Evolutionary conservation across 1,284 basidiomycete genomes (phyloP), one percentile per base, ranked within the genome.

Genomic region (Pseudozyma hubeiensis): DNA sequence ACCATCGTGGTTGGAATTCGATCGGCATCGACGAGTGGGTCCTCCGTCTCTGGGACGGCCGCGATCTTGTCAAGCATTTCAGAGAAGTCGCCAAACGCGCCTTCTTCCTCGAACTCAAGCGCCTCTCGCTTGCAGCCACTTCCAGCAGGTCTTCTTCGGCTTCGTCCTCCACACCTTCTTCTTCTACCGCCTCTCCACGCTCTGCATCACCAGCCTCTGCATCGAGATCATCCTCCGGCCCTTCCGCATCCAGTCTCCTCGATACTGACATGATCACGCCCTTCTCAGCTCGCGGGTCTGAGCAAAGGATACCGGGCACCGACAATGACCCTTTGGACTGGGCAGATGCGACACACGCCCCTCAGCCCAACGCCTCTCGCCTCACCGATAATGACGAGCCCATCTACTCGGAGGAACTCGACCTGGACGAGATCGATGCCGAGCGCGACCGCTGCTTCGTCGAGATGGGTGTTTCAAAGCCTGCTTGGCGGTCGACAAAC

Each of bases 11-110:
- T 6, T 74, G 65, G 62, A 64, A 74, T 43, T 71, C 59, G 47
- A 77, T 77, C 53, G 75, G 75, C 45, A 43, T 77, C 9, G 75
- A 77, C 24, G 75, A 77, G 30, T 77, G 75, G 75, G 56, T 77
- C 29, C 55, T 77, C 7, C 48, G 75, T n/a, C 65, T 74, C 31
- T 74, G 71, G 71, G 71, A 74, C 17, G 71, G 71, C 5, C 62
- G 71, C 4, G 71, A 74, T 41, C 58, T 74, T n/a, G 65, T 74
- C 62, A 65, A 65, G 47, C 65, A 69, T 14, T 69, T 74, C 46
- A 58, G 71, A 35, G 71, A 74, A 40, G 49, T 68, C 9, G 65
- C 71, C 13, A 59, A 69, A 41, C 64, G 65, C 14, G 65, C 65
- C 11, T 74, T 68, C 48, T 77, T 74, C 45, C 58, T 77, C 31